Evolutionary conservation across 331 rosid species (phyloP), one percentile per base, ranked within the genome.

Genomic region (Rosa hybrid): DNA sequence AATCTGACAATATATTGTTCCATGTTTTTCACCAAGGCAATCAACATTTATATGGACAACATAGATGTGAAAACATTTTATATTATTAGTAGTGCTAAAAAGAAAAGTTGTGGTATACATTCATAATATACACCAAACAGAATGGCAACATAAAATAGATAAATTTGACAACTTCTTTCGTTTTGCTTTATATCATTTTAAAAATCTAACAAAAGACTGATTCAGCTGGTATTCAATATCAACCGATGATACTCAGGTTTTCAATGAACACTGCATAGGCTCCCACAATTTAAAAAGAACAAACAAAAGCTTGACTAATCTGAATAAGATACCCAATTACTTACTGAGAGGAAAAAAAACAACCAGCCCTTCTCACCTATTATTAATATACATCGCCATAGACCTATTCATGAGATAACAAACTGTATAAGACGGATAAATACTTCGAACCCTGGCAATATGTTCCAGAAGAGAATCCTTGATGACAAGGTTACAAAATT

Each of bases 331-430:
- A 4, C 39, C 57, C 57, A 51, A 4, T 12, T 51, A 51, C 7
- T 16, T 17, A 16, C 57, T 51, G 17, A 51, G n/a, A 16, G 57
- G 21, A 51, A 51, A 51, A 16, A 51, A 16, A 51, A 51, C 8
- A 51, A 51, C 8, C n/a, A 51, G 6, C 2, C 57, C 57, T 16
- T 59, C 89, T 85, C 81, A 91, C 98, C 92, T 89, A 86, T 89
- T 94, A 84, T 91, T 88, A 77, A 94, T 83, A 84, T 86, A 91
- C 76, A 16, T 51, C 2, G 97, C 56, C 90, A 92, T 81, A 68
- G 92, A 81, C 85, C 87, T 92, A 86, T 92, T 90, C 53, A 95
- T 91, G 67, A 94, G 90, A 84, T 82, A 92, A 81, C 98, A 91
- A 80, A 91, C 86, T 71, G 98, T 92, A 84, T 88, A 83, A 49